These are phyloP conservation scores for Ustilago loliicola DNA, from an alignment of 1,284 basidiomycete genomes.

Conservation along the genomic window DNA sequence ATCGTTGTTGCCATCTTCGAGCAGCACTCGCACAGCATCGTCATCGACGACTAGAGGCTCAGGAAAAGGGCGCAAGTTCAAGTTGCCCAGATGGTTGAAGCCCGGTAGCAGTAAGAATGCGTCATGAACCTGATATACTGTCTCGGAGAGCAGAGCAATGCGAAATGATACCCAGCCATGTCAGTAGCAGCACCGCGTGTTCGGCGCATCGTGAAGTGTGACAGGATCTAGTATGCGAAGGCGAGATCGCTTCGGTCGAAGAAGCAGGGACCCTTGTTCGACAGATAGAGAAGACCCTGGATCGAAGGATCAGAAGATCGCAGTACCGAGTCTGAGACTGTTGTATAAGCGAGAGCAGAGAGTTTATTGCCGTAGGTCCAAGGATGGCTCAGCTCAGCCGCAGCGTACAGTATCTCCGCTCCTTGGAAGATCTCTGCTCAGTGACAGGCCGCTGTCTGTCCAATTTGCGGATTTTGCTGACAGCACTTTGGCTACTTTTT, in stretches of 20 bases:
- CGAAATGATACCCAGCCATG: background rate
- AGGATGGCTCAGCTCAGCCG: background rate
- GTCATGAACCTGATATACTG: background rate
- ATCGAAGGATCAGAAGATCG: background rate
- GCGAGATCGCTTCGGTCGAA: background rate
- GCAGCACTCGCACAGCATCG: slow-evolving; percentile 31
- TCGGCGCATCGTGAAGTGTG: background rate
- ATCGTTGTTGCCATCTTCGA: slow-evolving; percentile 27
- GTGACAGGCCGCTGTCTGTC: background rate
- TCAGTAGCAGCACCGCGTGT: background rate
- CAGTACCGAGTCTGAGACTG: background rate
- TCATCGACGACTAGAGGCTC: slow-evolving; percentile 22
- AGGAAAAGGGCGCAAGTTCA: slow-evolving; percentile 35
- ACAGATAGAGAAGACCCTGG: slow-evolving; percentile 4
- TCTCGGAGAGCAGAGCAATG: background rate
- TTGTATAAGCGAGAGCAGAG: slow-evolving; percentile 3
- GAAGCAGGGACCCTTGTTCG: background rate
- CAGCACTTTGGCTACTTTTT: slow-evolving; percentile 8
- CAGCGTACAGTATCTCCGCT: slow-evolving; percentile 19
- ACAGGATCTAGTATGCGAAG: background rate
- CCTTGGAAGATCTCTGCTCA: background rate
- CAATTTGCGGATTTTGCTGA: slow-evolving; percentile 1
- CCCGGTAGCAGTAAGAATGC: slow-evolving; percentile 22
- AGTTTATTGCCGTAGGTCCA: slow-evolving; percentile 8
- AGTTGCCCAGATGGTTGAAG: slow-evolving; percentile 48